Percentiles rank a stretch among this genome's conserved stretches.
Evolutionary conservation across 1,284 basidiomycete species (phyloP).

Genomic region (Entoloma clypeatum): DNA sequence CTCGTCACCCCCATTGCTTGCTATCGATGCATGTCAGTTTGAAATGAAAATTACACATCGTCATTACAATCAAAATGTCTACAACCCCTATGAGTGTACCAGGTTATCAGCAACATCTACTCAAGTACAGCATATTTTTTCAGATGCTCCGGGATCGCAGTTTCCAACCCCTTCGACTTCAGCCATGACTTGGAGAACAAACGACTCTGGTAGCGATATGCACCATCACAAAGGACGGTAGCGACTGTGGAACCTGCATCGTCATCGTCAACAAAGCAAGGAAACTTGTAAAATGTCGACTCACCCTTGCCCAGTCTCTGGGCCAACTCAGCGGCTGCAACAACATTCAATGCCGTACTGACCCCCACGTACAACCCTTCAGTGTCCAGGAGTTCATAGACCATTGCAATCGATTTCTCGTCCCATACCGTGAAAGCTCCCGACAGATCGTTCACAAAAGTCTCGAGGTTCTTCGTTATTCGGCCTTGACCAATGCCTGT

Average conservation of each 20-base stretch:
- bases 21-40: conserved; percentile 8
- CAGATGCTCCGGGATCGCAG: conserved; percentile 80
- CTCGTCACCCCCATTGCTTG: conserved; percentile 13
- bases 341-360: conserved; percentile 93
- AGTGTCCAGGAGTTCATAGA: conserved; percentile 89
- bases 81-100: neutral
- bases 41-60: neutral
- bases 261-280: neutral
- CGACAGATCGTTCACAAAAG: conserved; percentile 76
- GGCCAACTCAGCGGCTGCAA: conserved; percentile 88
- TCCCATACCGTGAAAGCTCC: conserved; percentile 89
- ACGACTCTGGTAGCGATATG: conserved; percentile 94
- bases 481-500: conserved; percentile 96
- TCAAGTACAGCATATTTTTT: conserved; percentile 91
- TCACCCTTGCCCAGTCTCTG: conserved; percentile 79
- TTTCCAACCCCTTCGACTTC: conserved; percentile 74
- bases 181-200: conserved; percentile 97
- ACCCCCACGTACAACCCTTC: conserved; percentile 98
- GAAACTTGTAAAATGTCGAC: neutral
- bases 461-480: conserved; percentile 90
- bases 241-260: conserved; percentile 76
- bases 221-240: conserved; percentile 92
- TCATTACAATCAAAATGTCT: neutral
- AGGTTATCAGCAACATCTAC: conserved; percentile 25
- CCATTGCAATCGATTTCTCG: conserved; percentile 87